Conservation (phyloP, 179 eudicot genomes). For the Patellifolia procumbens region DNA sequence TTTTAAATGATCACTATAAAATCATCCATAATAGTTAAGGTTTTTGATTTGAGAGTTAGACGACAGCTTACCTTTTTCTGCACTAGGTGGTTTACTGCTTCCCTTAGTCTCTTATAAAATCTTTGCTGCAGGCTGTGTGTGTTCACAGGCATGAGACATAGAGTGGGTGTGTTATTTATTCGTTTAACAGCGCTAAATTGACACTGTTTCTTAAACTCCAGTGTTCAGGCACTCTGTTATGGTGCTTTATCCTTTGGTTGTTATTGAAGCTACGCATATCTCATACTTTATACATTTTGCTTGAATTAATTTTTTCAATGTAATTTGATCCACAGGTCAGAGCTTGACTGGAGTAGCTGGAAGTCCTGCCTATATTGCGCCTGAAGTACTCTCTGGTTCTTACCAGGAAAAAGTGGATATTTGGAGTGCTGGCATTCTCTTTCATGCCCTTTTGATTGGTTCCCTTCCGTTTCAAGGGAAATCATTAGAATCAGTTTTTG, state of each 20-base stretch:
- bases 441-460: conserved; percentile 82
- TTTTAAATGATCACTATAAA: too few species aligned
- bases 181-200: not conserved
- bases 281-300: not conserved
- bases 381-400: conserved; percentile 74
- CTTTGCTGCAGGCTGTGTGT: not conserved
- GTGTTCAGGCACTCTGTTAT: not conserved
- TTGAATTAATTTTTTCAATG: not conserved
- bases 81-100: not conserved
- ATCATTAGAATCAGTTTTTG: conserved; percentile 73
- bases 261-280: not conserved
- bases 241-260: not conserved
- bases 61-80: too few species aligned
- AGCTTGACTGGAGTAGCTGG: conserved; percentile 87
- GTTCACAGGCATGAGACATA: not conserved
- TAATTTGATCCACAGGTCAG: conserved; percentile 62
- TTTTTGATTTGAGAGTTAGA: too few species aligned
- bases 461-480: conserved; percentile 86
- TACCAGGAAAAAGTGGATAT: conserved; percentile 86
- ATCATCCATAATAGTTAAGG: too few species aligned
- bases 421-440: conserved; percentile 96
- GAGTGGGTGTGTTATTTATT: not conserved
- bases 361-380: conserved; percentile 96
- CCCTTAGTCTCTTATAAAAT: not conserved
- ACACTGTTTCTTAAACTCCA: not conserved